Percentiles rank a stretch among this genome's conserved stretches.
These are phyloP conservation scores for Zychaea mexicana DNA, from an alignment of 371 early-diverging fungal genomes.

Conservation along the genomic window DNA sequence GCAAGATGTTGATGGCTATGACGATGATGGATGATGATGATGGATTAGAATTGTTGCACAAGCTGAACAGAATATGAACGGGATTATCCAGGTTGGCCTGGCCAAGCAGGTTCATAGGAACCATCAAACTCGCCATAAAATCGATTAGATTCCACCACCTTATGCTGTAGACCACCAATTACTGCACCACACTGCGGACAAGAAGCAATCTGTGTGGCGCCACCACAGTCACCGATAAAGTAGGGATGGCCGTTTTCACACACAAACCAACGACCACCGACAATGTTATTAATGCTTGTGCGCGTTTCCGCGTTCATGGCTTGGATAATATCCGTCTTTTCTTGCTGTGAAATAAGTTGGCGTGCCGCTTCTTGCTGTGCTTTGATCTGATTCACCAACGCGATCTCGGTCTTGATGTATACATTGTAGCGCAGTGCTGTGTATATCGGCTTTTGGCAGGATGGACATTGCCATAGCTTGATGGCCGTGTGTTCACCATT, in stretches of 20 bases:
- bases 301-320: slow-evolving; percentile 51
- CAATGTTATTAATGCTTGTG: slow-evolving; percentile 31
- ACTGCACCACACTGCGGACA: slow-evolving; percentile 49
- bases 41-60: no score
- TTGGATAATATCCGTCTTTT: slow-evolving; percentile 35
- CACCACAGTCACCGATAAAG: slow-evolving; percentile 47
- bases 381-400: slow-evolving; percentile 47
- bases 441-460: slow-evolving; percentile 41
- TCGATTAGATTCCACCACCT: slow-evolving; percentile 42
- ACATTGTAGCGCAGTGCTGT: slow-evolving; percentile 43
- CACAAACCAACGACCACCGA: slow-evolving; percentile 57
- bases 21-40: no score
- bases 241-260: slow-evolving; percentile 50
- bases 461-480: slow-evolving; percentile 53
- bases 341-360: slow-evolving; percentile 27
- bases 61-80: no score
- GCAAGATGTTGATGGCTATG: no score
- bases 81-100: slow-evolving; percentile 25
- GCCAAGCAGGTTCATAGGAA: slow-evolving; percentile 48
- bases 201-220: slow-evolving; percentile 45
- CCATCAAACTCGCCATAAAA: slow-evolving; percentile 61
- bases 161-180: slow-evolving; percentile 49
- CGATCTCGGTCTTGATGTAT: slow-evolving; percentile 46
- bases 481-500: slow-evolving; percentile 50
- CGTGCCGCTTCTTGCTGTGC: slow-evolving; percentile 26